Evolutionary conservation across 352 stramenopile species (phyloP), one percentile per base, ranked within the genome.

Genomic region (Blastocystis sp.): DNA sequence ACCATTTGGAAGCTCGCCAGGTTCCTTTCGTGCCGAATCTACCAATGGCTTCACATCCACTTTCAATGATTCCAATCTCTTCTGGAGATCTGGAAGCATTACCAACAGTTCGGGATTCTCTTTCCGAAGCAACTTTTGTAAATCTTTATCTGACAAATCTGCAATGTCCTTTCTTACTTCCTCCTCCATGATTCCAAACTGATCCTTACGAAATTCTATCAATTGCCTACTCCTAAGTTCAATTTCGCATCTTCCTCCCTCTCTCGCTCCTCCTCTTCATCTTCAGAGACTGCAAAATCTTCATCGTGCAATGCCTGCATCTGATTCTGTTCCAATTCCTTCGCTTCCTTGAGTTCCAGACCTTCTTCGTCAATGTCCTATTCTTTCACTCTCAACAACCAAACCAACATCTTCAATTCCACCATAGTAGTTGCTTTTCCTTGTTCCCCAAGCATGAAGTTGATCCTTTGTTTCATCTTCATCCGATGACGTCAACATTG

Each of bases 241-340:
- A 43, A n/a, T 51, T 80, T 87, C 14, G 77, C 57, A 61, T 49
- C 77, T 73, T 78, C 65, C 29, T 81, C 59, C 6, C 21, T 24
- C 74, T 87, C 77, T 6, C 42, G 56, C 21, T 85, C 49, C 43
- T 77, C 27, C 19, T 87, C 77, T 43, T 87, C 77, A 37, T 87
- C 77, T 58, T 49, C 29, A 14, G 77, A 75, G 4, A 87, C 42
- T n/a, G 49, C 65, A 51, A 57, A 80, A 46, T 87, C 77, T 9
- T 81, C 58, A 14, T 81, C 51, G 16, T 87, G 49, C 5, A 87
- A 7, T n/a, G 19, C 57, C 43, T 87, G 3, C 49, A 63, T 52
- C 35, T 87, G 58, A 39, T 75, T 42, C 39, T 81, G 32, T 58
- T 87, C 56, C 39, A 83, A 29, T 35, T 69, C 57, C 29, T 69